phyloP scores from a whole-genome alignment of 176 grass and related monocot species.

The Eragrostis nindensis region DNA sequence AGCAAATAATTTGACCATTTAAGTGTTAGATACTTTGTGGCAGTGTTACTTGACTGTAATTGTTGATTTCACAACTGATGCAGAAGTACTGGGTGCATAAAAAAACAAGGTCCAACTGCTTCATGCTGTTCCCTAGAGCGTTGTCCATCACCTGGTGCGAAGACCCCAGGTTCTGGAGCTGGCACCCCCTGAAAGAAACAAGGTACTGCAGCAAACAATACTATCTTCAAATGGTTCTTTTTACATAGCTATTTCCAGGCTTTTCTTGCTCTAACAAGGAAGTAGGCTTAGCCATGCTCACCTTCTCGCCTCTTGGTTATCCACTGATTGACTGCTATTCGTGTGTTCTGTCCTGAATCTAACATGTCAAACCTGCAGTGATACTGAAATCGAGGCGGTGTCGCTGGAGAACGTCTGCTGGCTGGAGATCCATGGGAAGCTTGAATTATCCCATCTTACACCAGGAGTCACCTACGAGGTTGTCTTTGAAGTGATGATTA shows the following conservation, averaged over 20 bases:
- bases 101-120: conserved; percentile 41
- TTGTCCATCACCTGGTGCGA: conserved; percentile 62
- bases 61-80: neutral
- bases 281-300: neutral
- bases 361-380: conserved; percentile 3
- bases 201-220: conserved; percentile 11
- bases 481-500: conserved; percentile 39
- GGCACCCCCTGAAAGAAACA: conserved; percentile 52
- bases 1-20: neutral
- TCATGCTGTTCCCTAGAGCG: conserved; percentile 51
- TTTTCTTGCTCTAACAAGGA: no score
- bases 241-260: neutral
- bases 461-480: conserved; percentile 48
- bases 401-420: conserved; percentile 55
- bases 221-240: neutral
- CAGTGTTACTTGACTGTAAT: neutral
- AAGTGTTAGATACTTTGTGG: neutral
- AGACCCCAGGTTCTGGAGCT: conserved; percentile 48
- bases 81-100: conserved; percentile 67
- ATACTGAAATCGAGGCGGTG: conserved; percentile 40
- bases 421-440: conserved; percentile 59
- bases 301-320: neutral
- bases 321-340: neutral
- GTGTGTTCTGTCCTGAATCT: conserved; percentile 1
- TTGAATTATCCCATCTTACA: conserved; percentile 53